These are phyloP conservation scores for Acacia pycnantha DNA, from an alignment of 331 rosid genomes.

Conservation along the genomic window DNA sequence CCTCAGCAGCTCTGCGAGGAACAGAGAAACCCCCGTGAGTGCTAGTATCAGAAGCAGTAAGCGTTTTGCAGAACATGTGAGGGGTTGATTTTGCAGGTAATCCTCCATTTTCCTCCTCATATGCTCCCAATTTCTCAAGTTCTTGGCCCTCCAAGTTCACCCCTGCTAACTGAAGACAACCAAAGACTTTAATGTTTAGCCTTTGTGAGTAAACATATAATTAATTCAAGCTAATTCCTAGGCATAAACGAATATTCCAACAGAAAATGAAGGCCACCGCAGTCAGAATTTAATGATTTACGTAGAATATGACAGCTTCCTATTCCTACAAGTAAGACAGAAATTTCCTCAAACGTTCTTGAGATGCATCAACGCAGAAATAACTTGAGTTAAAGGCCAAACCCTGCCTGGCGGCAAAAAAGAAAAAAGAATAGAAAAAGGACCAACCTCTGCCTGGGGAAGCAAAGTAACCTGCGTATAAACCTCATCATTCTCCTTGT, in stretches of 20 bases:
- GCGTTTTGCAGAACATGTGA: constrained; percentile 98
- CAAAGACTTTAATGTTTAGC: constrained; percentile 29
- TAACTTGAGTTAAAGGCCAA: constrained; percentile 32
- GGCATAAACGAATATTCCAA: constrained; percentile 17
- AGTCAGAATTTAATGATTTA: constrained; percentile 26
- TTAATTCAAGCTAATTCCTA: constrained; percentile 14
- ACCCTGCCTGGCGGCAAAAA: constrained; percentile 51
- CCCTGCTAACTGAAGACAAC: constrained; percentile 55
- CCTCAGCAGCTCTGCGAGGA: constrained; percentile 98
- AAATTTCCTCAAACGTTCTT: background rate
- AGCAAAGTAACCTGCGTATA: constrained; percentile 81
- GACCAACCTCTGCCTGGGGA: constrained; percentile 80
- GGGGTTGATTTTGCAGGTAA: constrained; percentile 80
- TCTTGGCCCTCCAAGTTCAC: constrained; percentile 61
- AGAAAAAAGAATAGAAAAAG: too few species aligned
- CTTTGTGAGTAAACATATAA: constrained; percentile 5
- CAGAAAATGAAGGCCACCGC: constrained; percentile 33
- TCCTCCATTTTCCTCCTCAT: constrained; percentile 70
- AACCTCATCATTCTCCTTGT: constrained; percentile 97
- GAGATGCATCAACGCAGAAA: constrained; percentile 18
- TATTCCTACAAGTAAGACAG: constrained; percentile 1
- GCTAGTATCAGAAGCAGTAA: constrained; percentile 96
- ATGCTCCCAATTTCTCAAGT: constrained; percentile 58
- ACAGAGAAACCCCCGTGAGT: constrained; percentile 98
- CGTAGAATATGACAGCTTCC: constrained; percentile 17